These are phyloP conservation scores for Candida hispaniensis DNA, from an alignment of 805 yeast genomes.

Conservation along the genomic window DNA sequence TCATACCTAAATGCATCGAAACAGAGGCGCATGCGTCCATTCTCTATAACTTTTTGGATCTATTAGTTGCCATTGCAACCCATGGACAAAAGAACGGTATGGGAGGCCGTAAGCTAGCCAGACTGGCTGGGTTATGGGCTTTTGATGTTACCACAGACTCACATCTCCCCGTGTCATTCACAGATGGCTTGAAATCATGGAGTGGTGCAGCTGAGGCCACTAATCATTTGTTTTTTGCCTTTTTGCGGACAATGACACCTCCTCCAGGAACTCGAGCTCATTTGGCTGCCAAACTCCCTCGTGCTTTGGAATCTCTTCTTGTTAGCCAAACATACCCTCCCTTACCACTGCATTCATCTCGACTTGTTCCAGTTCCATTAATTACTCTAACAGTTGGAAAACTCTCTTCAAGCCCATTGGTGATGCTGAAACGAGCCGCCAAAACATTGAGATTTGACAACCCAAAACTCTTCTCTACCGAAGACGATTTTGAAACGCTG, in stretches of 20 bases:
- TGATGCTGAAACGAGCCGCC: constrained; percentile 48
- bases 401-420: constrained; percentile 41
- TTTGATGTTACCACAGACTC: constrained; percentile 36
- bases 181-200: constrained; percentile 69
- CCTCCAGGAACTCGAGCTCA: constrained; percentile 38
- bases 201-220: constrained; percentile 74
- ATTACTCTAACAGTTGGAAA: constrained; percentile 43
- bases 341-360: constrained; percentile 31
- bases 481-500: constrained; percentile 67
- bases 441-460: constrained; percentile 57
- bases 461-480: constrained; percentile 55
- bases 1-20: constrained; percentile 74
- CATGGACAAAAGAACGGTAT: constrained; percentile 68
- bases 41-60: constrained; percentile 76
- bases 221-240: constrained; percentile 68
- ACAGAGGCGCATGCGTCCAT: constrained; percentile 85
- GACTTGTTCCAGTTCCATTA: constrained; percentile 47
- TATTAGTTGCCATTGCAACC: constrained; percentile 64
- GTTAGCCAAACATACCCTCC: constrained; percentile 57
- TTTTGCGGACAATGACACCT: constrained; percentile 67
- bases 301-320: constrained; percentile 43
- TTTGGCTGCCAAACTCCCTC: constrained; percentile 45
- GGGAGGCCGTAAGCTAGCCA: constrained; percentile 69
- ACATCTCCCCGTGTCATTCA: constrained; percentile 37
- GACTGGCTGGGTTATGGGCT: constrained; percentile 85